These are phyloP conservation scores for Candida tammaniensis DNA, from an alignment of 805 yeast species.

Conservation along the genomic window DNA sequence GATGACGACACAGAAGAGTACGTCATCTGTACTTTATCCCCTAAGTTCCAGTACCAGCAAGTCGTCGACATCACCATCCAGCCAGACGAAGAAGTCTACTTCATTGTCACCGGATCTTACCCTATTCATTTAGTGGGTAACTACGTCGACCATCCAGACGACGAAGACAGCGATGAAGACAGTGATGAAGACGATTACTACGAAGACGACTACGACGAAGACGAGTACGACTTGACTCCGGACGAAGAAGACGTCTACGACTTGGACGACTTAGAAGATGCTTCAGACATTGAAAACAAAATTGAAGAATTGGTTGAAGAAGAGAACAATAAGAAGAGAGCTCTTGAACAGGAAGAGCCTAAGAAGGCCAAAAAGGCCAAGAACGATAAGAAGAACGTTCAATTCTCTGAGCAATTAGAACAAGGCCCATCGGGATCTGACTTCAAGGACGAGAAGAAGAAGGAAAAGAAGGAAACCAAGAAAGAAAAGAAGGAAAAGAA, in stretches of 20 bases:
- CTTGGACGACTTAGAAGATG: slow-evolving; percentile 65
- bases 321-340: slow-evolving; percentile 34
- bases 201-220: slow-evolving; percentile 47
- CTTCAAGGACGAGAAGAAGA: slow-evolving; percentile 21
- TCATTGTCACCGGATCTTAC: slow-evolving; percentile 95
- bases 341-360: slow-evolving; percentile 26
- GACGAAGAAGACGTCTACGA: slow-evolving; percentile 75
- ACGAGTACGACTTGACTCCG: slow-evolving; percentile 67
- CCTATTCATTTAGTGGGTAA: slow-evolving; percentile 91
- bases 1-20: slow-evolving; percentile 76
- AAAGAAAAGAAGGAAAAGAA: slow-evolving; percentile 23
- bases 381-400: slow-evolving; percentile 66
- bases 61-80: slow-evolving; percentile 83
- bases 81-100: slow-evolving; percentile 91
- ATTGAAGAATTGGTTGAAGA: slow-evolving; percentile 71
- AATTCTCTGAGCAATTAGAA: slow-evolving; percentile 86
- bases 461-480: slow-evolving; percentile 23
- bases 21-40: slow-evolving; percentile 86
- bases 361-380: slow-evolving; percentile 30
- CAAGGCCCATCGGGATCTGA: slow-evolving; percentile 81
- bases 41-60: slow-evolving; percentile 84
- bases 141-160: slow-evolving; percentile 94
- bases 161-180: slow-evolving; percentile 56
- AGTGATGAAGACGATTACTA: slow-evolving; percentile 44
- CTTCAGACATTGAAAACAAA: slow-evolving; percentile 67